Conservation (phyloP, 305 asterid species). For the Plantago lanceolata region DNA sequence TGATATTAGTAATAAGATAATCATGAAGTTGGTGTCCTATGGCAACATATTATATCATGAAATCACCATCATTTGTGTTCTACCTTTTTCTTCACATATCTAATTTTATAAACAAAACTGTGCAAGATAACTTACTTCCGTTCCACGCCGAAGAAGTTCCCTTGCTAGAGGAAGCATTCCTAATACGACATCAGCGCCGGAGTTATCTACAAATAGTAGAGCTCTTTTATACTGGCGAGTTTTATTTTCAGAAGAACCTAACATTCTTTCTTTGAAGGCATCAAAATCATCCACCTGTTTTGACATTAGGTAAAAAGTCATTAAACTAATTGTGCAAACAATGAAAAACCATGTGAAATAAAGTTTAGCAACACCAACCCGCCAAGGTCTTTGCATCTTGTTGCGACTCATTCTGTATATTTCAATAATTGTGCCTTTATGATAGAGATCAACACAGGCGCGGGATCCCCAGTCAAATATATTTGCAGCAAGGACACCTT, state of each 20-base stretch:
- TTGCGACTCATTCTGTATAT: conserved; percentile 96
- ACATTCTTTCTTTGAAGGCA: conserved; percentile 68
- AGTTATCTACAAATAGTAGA: conserved; percentile 87
- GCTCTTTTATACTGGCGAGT: conserved; percentile 69
- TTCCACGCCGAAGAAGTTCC: conserved; percentile 89
- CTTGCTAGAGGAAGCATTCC: conserved; percentile 99
- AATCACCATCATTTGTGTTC: background rate
- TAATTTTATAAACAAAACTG: conserved; percentile 2
- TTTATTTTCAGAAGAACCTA: conserved; percentile 58
- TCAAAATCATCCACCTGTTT: conserved; percentile 88
- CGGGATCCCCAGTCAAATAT: conserved; percentile 99
- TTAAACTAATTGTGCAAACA: background rate
- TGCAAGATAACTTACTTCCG: conserved; percentile 57
- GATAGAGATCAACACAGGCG: conserved; percentile 97
- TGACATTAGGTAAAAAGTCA: conserved; percentile 8
- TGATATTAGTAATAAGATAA: too few species aligned
- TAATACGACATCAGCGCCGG: conserved; percentile 88
- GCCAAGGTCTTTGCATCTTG: conserved; percentile 99
- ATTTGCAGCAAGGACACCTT: conserved; percentile 98
- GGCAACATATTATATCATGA: too few species aligned
- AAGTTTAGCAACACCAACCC: conserved; percentile 44
- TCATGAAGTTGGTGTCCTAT: background rate
- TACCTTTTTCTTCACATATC: background rate
- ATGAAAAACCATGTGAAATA: background rate
- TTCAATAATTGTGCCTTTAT: conserved; percentile 88